Evolutionary conservation across 371 early-diverging fungal genomes (phyloP).

Genomic region (Rhizopus delemar): DNA sequence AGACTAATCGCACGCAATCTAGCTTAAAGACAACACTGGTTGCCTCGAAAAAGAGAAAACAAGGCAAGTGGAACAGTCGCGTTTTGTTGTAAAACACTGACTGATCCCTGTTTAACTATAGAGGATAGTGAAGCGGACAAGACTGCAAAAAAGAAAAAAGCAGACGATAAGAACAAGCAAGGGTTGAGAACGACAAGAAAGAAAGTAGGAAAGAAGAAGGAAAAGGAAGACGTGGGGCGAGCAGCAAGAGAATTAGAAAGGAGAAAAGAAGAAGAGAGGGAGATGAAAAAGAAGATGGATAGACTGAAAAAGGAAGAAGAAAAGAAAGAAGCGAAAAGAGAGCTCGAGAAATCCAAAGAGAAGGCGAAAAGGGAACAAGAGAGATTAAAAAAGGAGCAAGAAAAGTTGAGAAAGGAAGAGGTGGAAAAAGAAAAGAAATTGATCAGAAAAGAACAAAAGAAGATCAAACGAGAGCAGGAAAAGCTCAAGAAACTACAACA

Average conservation of each 20-base stretch:
- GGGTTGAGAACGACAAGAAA: background rate
- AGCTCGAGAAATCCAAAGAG: background rate
- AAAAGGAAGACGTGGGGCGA: background rate
- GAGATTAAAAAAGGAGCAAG: background rate
- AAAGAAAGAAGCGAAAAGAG: background rate
- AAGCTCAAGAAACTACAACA: background rate
- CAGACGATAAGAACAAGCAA: background rate
- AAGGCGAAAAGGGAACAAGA: background rate
- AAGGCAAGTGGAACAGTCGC: background rate
- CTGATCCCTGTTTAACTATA: too few species aligned
- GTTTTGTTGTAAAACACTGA: background rate
- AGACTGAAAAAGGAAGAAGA: background rate
- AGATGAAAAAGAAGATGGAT: background rate
- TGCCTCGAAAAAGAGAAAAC: background rate
- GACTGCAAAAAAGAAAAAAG: background rate
- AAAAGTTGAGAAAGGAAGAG: background rate
- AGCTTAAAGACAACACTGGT: background rate
- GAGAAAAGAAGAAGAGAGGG: background rate
- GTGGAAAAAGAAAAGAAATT: background rate
- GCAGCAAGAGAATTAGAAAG: background rate
- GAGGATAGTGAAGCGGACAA: background rate
- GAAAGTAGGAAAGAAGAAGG: background rate
- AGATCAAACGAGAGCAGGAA: background rate
- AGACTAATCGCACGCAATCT: too few species aligned
- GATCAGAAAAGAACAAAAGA: background rate